Evolutionary conservation across 2,329 filamentous ascomycete species (phyloP).

Genomic region (Alternaria sp.): DNA sequence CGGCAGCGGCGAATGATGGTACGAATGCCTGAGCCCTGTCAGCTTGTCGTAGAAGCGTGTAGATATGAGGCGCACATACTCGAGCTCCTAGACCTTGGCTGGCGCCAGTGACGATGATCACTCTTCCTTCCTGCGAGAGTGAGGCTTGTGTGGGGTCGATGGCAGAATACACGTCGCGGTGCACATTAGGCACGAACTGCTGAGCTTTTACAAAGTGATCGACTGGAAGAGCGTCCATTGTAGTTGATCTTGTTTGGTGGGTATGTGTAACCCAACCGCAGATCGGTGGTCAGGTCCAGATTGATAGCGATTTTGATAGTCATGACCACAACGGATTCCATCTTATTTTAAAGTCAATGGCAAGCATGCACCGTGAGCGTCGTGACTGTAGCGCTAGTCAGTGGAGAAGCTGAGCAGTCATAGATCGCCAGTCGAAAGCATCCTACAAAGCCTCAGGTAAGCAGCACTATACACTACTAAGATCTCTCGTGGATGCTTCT

Average conservation of each 20-base stretch:
- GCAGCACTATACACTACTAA: background rate
- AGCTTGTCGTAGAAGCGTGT: background rate
- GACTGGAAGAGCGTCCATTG: slow-evolving; percentile 28
- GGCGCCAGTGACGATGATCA: slow-evolving; percentile 55
- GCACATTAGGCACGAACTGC: slow-evolving; percentile 31
- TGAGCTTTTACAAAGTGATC: slow-evolving; percentile 28
- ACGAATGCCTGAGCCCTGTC: slow-evolving; percentile 35
- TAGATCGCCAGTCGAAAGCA: background rate
- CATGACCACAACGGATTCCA: background rate
- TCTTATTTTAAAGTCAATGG: background rate
- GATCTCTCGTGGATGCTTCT: no score
- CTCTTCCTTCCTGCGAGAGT: slow-evolving; percentile 49
- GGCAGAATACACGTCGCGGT: slow-evolving; percentile 53
- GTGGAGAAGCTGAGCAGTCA: background rate
- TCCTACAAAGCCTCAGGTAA: background rate
- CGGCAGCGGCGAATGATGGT: slow-evolving; percentile 50
- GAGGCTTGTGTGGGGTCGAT: slow-evolving; percentile 50
- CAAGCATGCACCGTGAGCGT: background rate
- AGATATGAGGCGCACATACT: slow-evolving; percentile 14
- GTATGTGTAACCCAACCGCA: background rate
- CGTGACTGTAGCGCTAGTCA: background rate
- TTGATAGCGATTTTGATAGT: no score
- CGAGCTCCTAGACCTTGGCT: slow-evolving; percentile 52
- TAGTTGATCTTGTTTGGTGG: background rate
- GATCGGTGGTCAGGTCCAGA: no score